A percentile compares a stretch with the other conserved stretches of the same genome.
Evolutionary conservation across 2,329 filamentous ascomycete genomes (phyloP).

Genomic region (Aspergillus sp.): DNA sequence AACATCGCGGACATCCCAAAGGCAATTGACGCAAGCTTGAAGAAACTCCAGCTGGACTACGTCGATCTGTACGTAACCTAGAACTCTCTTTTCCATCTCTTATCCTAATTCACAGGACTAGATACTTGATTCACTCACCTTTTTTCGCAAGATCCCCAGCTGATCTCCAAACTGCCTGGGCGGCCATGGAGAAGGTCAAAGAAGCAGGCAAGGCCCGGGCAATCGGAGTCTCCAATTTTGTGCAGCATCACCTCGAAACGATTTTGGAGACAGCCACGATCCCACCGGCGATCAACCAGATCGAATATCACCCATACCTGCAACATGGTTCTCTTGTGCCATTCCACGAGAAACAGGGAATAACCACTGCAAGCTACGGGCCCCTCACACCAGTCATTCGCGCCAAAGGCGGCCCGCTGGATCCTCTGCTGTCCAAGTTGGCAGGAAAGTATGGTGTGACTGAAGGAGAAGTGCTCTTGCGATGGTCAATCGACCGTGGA

Average conservation of each 20-base stretch:
- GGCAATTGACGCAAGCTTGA: conserved; percentile 60
- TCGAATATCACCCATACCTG: conserved; percentile 51
- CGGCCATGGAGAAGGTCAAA: conserved; percentile 63
- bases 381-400: conserved; percentile 57
- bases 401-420: conserved; percentile 60
- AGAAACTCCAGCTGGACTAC: conserved; percentile 64
- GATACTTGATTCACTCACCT: conserved; percentile 66
- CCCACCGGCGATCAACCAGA: conserved; percentile 44
- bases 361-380: conserved; percentile 47
- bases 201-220: conserved; percentile 61
- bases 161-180: conserved; percentile 63
- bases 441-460: conserved; percentile 66
- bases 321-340: conserved; percentile 49
- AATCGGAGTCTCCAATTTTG: conserved; percentile 68
- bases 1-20: conserved; percentile 60
- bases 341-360: conserved; percentile 48
- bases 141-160: conserved; percentile 60
- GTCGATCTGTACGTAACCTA: conserved; percentile 59
- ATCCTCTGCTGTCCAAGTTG: conserved; percentile 55
- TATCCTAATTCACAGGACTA: conserved; percentile 27
- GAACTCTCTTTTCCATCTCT: neutral
- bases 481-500: conserved; percentile 67
- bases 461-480: conserved; percentile 60
- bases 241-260: conserved; percentile 58
- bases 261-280: conserved; percentile 51